phyloP scores from a whole-genome alignment of 2,329 filamentous ascomycete genomes.

The Phyllachora maydis region DNA sequence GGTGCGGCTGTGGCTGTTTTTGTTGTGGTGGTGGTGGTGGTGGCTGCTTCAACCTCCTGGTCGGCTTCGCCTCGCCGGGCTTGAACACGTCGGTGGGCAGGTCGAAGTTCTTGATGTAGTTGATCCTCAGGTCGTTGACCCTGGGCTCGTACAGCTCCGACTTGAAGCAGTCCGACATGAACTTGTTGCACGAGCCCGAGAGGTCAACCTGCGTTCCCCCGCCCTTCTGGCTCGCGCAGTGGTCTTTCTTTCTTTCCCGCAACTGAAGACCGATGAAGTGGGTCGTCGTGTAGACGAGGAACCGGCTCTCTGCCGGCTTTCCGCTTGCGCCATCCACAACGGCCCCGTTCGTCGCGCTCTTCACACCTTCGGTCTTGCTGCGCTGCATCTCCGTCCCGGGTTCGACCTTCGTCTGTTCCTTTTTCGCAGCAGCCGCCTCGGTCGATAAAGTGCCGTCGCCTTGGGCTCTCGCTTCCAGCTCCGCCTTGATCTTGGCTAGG shows the following conservation, averaged over 20 bases:
- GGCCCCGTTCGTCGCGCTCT: constrained; percentile 3
- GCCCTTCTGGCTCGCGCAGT: too few relatives aligned
- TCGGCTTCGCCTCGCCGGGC: constrained; percentile 52
- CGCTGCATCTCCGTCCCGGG: constrained; percentile 6
- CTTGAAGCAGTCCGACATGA: too few relatives aligned
- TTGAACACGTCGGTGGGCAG: constrained; percentile 82
- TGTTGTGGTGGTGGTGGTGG: too few relatives aligned
- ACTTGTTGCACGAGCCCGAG: constrained; percentile 65
- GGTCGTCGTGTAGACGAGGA: constrained; percentile 61
- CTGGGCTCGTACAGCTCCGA: too few relatives aligned
- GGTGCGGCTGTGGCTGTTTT: too few relatives aligned
- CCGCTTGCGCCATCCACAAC: constrained; percentile 2
- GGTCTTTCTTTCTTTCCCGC: too few relatives aligned
- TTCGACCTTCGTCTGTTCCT: constrained; percentile 3
- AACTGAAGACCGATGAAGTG: constrained; percentile 86
- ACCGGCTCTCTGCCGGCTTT: constrained; percentile 4
- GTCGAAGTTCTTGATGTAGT: constrained; percentile 61
- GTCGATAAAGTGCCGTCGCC: constrained; percentile 23
- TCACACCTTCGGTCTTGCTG: constrained; percentile 3
- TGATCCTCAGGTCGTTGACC: constrained; percentile 54
- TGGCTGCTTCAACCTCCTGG: constrained; percentile 30
- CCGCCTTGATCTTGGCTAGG: constrained; percentile 19
- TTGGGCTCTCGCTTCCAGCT: constrained; percentile 17
- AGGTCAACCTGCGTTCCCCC: constrained; percentile 59
- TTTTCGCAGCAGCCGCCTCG: constrained; percentile 3